These are phyloP conservation scores for Carex littledalei DNA, from an alignment of 176 grass and related monocot genomes.

Conservation along the genomic window DNA sequence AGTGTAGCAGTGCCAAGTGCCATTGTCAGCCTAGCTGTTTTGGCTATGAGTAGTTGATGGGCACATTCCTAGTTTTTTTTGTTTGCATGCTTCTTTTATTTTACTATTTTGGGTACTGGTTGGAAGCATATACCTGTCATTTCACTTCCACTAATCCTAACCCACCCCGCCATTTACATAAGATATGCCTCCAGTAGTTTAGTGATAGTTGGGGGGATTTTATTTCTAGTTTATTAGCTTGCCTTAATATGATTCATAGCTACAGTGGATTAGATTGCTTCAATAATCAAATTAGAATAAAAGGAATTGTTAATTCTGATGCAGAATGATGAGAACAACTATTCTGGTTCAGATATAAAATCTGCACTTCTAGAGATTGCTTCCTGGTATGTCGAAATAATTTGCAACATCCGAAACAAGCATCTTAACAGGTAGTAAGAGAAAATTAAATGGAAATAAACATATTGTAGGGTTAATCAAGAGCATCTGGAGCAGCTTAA, in stretches of 20 bases:
- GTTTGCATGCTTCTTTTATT: background rate
- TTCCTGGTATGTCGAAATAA: background rate
- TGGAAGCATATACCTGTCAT: background rate
- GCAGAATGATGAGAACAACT: background rate
- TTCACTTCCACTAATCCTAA: too few relatives aligned
- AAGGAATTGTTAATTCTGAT: background rate
- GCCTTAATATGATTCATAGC: background rate
- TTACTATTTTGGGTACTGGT: background rate
- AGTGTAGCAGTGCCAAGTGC: too few relatives aligned
- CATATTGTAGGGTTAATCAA: background rate
- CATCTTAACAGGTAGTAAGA: background rate
- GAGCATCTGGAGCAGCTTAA: slow-evolving; percentile 30
- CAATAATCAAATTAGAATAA: too few relatives aligned
- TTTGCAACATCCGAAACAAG: background rate
- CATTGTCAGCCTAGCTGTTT: background rate
- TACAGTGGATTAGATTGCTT: background rate
- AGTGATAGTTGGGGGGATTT: background rate
- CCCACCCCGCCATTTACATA: too few relatives aligned
- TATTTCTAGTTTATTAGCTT: background rate
- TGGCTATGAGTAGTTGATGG: background rate
- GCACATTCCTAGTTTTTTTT: background rate
- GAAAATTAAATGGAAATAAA: background rate
- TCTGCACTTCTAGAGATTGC: background rate
- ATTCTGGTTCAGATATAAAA: background rate
- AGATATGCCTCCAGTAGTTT: background rate